A percentile compares a stretch with the other conserved stretches of the same genome.
phyloP scores from a whole-genome alignment of 179 eudicot species.

The Actinidia arguta region DNA sequence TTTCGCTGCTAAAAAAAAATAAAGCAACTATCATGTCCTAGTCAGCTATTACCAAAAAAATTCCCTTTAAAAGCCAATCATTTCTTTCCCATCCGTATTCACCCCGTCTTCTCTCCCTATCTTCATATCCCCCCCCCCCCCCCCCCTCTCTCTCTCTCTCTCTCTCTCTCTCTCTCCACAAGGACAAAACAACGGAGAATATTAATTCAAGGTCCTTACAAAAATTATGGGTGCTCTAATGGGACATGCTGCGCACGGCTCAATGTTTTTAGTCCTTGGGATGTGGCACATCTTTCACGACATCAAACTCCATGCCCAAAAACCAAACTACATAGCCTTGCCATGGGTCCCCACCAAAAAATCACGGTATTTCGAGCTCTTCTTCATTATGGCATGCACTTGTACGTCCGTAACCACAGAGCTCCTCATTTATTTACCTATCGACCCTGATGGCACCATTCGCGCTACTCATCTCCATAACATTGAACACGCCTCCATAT shows the following conservation, averaged over 20 bases:
- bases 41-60: too few relatives aligned
- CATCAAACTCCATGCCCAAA: slow-evolving; percentile 49
- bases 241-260: slow-evolving; percentile 81
- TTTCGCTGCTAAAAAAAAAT: too few relatives aligned
- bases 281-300: slow-evolving; percentile 81
- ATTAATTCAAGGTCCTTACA: too few relatives aligned
- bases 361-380: slow-evolving; percentile 53
- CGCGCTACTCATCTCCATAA: slow-evolving; percentile 87
- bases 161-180: too few relatives aligned
- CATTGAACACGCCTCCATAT: slow-evolving; percentile 77
- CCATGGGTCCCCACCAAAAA: slow-evolving; percentile 66
- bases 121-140: too few relatives aligned
- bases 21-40: too few relatives aligned
- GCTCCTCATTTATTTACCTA: slow-evolving; percentile 79
- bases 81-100: too few relatives aligned
- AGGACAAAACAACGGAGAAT: too few relatives aligned
- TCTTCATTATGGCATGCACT: slow-evolving; percentile 58
- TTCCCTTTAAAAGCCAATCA: too few relatives aligned
- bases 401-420: slow-evolving; percentile 70
- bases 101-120: too few relatives aligned
- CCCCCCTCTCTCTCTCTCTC: too few relatives aligned
- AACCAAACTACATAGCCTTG: slow-evolving; percentile 36
- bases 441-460: slow-evolving; percentile 75
- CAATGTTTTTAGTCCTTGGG: slow-evolving; percentile 70
- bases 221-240: slow-evolving; percentile 63